phyloP scores from a whole-genome alignment of 2,329 filamentous ascomycete species.

The Nigrospora osmanthi region DNA sequence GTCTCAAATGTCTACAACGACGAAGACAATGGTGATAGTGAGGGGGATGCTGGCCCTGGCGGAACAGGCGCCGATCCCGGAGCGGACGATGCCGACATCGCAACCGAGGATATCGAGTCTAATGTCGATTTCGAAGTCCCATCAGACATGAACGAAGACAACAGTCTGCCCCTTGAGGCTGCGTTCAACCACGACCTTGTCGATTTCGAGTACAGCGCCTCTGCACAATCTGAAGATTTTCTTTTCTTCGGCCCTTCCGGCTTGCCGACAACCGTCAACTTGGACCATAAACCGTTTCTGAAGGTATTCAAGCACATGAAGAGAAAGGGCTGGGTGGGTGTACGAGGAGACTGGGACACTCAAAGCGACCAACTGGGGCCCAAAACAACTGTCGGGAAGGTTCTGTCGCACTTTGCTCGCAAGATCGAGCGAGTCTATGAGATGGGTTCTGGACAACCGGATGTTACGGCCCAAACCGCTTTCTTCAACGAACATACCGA shows the following conservation, averaged over 20 bases:
- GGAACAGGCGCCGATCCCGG: neutral
- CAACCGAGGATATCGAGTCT: too few relatives aligned
- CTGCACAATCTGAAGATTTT: constrained; percentile 3
- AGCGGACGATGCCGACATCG: neutral
- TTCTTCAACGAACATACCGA: constrained; percentile 14
- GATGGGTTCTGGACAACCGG: constrained; percentile 9
- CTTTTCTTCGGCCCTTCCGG: constrained; percentile 10
- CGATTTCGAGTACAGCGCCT: constrained; percentile 9
- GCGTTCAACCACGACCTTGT: constrained; percentile 14
- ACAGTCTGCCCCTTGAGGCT: constrained; percentile 7
- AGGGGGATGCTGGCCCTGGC: neutral
- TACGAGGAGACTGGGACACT: constrained; percentile 9
- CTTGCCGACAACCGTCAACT: constrained; percentile 9
- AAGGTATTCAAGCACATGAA: constrained; percentile 11
- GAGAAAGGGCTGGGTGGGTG: constrained; percentile 11
- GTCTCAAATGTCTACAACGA: neutral
- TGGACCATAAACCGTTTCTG: constrained; percentile 9
- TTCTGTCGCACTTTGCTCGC: constrained; percentile 10
- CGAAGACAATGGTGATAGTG: neutral
- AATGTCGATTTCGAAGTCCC: constrained; percentile 3
- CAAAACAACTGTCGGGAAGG: constrained; percentile 9
- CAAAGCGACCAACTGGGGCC: constrained; percentile 7
- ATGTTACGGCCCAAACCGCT: constrained; percentile 13
- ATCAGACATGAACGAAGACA: constrained; percentile 7
- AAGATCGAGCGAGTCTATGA: constrained; percentile 16